Conservation (phyloP, 495 filamentous ascomycete genomes). For the Sabuloglossum arenarium region DNA sequence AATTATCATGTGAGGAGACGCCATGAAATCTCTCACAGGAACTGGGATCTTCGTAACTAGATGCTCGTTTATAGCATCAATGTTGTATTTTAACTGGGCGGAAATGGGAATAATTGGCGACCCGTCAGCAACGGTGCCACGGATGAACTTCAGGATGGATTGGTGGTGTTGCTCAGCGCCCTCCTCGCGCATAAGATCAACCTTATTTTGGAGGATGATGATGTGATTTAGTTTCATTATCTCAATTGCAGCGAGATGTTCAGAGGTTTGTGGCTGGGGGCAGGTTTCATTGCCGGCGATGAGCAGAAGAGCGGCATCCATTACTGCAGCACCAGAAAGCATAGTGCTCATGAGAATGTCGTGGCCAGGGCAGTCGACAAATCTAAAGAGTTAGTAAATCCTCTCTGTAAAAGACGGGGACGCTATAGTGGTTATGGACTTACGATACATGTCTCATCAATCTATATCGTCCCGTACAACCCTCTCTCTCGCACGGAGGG, state of each 20-base stretch:
- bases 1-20: constrained; percentile 90
- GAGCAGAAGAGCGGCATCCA: constrained; percentile 90
- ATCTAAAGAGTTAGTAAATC: constrained; percentile 24
- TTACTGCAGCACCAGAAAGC: constrained; percentile 97
- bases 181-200: constrained; percentile 91
- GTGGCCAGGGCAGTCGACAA: constrained; percentile 98
- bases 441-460: constrained; percentile 77
- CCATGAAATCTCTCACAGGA: constrained; percentile 69
- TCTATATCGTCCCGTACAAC: constrained; percentile 66
- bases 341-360: constrained; percentile 99
- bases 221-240: constrained; percentile 99
- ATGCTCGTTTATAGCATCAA: constrained; percentile 89
- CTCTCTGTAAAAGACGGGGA: not conserved
- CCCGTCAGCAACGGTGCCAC: constrained; percentile 87
- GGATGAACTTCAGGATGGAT: constrained; percentile 91
- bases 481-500: constrained; percentile 83
- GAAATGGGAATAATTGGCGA: constrained; percentile 96
- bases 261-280: constrained; percentile 96
- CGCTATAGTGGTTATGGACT: constrained; percentile 18
- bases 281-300: constrained; percentile 98
- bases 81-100: constrained; percentile 97
- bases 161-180: constrained; percentile 80
- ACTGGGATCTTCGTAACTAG: constrained; percentile 87
- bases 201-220: constrained; percentile 98
- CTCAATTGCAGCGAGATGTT: constrained; percentile 95